Base-by-base conservation (phyloP, 768 basidiomycete species). In the Suillus fuscotomentosus region DNA sequence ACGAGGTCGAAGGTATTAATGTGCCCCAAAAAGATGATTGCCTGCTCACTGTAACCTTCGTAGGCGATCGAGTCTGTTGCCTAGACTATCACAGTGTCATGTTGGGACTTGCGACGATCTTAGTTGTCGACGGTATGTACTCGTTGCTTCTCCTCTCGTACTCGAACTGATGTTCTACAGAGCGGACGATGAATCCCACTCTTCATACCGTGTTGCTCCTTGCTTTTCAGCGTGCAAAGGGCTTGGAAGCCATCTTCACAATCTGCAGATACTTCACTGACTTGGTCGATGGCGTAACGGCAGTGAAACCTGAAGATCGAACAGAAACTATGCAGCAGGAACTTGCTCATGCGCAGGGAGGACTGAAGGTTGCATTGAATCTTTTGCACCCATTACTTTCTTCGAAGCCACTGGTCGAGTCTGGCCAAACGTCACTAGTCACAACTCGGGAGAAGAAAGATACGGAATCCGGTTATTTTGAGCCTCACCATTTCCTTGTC, bases 401-500 rank as follows among this genome's bases (percentile, higher is more conserved):
- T 2, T 85, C 92, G 34, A 92, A 92, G 69, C 84, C 91, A 14
- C 80, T 97, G 31, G 83, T 95, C 62, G 95, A 98, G 64, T 92
- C 94, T 8, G 84, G 87, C 3, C 96, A 99, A 76, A 96, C 94
- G 0, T 73, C 82, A 4, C 76, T 91, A 39, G 82, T 91, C 17
- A 78, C 86, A 47, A 89, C 88, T 20, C 86, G 88, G 17, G 94
- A 94, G 76, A 92, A 92, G 74, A 86, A 86, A 71, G 88, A 91
- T 24, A 88, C 86, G 1, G 90, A 95, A 68, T 76, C 82, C 5
- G 89, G 88, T 42, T 92, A 89, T 73, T 96, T 97, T 66, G 91
- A 95, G 69, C 85, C 94, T 0, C 88, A 90, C 72, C 91, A 92
- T 71, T 92, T 97, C 75, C 84, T 99, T 60, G 89, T 99, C 68